A percentile compares a stretch with the other conserved stretches of the same genome.
These are phyloP conservation scores for Aspergillus arachidicola DNA, from an alignment of 2,329 filamentous ascomycete species.

Conservation along the genomic window DNA sequence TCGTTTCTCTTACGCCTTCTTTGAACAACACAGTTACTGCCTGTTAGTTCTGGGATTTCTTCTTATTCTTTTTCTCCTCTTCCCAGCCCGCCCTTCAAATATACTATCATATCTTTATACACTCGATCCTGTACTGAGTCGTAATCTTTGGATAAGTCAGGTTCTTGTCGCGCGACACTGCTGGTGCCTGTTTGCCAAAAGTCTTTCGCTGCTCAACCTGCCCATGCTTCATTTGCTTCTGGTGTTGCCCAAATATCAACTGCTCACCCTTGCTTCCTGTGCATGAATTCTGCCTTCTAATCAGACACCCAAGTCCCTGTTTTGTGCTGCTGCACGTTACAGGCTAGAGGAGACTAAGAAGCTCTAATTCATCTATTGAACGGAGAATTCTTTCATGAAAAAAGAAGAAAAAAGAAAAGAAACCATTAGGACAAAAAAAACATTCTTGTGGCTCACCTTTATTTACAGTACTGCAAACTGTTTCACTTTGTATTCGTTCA, in stretches of 20 bases:
- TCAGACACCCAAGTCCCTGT: background rate
- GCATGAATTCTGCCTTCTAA: background rate
- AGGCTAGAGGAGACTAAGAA: background rate
- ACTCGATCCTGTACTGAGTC: background rate
- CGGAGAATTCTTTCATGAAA: background rate
- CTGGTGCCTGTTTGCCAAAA: background rate
- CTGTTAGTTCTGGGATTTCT: background rate
- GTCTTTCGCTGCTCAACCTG: background rate
- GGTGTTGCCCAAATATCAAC: background rate
- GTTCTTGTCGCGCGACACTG: background rate
- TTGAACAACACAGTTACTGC: background rate
- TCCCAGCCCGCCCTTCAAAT: background rate
- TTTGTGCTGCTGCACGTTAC: background rate
- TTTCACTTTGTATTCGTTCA: constrained; percentile 33
- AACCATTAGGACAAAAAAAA: background rate
- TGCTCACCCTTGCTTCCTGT: background rate
- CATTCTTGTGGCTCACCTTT: background rate
- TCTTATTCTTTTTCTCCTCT: background rate
- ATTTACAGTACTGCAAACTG: constrained; percentile 25
- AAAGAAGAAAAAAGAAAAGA: background rate
- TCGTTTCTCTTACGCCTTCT: background rate
- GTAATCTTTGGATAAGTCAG: background rate
- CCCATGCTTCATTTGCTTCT: background rate
- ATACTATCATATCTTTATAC: background rate
- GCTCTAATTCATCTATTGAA: background rate